Base-by-base conservation (phyloP, 805 yeast species). In the Metschnikowia koreensis region DNA sequence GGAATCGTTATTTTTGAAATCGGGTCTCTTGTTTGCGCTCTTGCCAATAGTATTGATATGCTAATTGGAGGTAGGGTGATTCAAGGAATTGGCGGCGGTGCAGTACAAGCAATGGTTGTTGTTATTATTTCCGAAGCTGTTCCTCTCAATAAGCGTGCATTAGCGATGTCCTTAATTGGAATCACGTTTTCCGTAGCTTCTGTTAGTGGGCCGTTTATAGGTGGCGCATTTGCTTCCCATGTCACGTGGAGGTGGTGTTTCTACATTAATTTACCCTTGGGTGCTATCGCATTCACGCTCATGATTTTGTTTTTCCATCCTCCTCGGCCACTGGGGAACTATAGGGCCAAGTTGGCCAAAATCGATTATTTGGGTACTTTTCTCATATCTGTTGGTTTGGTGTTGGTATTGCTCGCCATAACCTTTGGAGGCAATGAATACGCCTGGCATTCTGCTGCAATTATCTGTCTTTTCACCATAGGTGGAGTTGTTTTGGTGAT, bases 171-270 rank as follows among this genome's bases (percentile, higher is more conserved):
- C 7, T 53, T 69, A 5, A 60, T 76, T 31, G 76, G 77, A 0
- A 63, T 71, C 7, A 73, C 77, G 0, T 82, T 76, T 59, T 77
- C 80, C 0, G 66, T 79, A 1, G 78, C 86, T 0, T 73, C 80
- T 8, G 82, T 81, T 8, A 56, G 75, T 22, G 90, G 90, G 1
- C 90, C 91, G 0, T 68, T 83, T 38, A 62, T 85, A 26, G 90
- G 89, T 12, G 90, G 90, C 31, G 84, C 82, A 0, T 79, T 86
- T 51, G 75, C 87, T 1, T 67, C 80, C 2, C 69, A 77, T 47
- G 81, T 76, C 5, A 68, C 81, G n/a, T 86, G 91, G 91, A 73
- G 91, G 60, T 85, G 91, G 89, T 82, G 89, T 60, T 87, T 85
- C 63, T 87, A 81, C 66, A 74, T 87, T 55, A 86, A 86, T 64